phyloP scores from a whole-genome alignment of 176 grass and related monocot genomes.

The Phoenix roebelenii region DNA sequence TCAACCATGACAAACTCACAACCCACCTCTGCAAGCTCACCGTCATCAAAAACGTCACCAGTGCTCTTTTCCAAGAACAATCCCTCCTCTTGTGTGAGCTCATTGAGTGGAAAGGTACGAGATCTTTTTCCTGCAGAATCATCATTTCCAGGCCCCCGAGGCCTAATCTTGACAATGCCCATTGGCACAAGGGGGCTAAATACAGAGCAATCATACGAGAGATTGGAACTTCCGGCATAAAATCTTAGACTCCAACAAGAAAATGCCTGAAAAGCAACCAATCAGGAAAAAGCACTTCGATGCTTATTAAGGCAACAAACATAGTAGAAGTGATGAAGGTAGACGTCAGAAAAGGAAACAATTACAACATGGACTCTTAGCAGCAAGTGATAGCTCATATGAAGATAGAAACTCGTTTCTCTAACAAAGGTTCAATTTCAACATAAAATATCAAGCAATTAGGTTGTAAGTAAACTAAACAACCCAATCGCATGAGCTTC shows the following conservation, averaged over 20 bases:
- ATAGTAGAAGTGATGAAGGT: no score
- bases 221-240: conserved; percentile 1
- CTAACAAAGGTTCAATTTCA: no score
- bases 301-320: no score
- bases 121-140: background rate
- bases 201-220: conserved; percentile 22
- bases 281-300: no score
- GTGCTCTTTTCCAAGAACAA: conserved; percentile 27
- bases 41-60: conserved; percentile 31
- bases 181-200: conserved; percentile 23
- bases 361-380: no score
- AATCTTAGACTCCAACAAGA: conserved; percentile 11
- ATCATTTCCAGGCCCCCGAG: conserved; percentile 5
- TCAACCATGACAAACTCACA: conserved; percentile 51
- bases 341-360: no score
- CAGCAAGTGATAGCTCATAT: no score
- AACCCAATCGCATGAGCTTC: no score
- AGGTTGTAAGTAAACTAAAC: no score
- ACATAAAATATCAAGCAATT: no score
- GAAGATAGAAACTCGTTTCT: no score
- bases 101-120: conserved; percentile 20
- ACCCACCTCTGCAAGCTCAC: conserved; percentile 38
- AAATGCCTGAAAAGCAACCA: conserved; percentile 22
- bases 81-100: conserved; percentile 36
- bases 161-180: conserved; percentile 54